Evolutionary conservation across 1,284 basidiomycete species (phyloP), one percentile per base, ranked within the genome.

Genomic region (Ganoderma multipileum): DNA sequence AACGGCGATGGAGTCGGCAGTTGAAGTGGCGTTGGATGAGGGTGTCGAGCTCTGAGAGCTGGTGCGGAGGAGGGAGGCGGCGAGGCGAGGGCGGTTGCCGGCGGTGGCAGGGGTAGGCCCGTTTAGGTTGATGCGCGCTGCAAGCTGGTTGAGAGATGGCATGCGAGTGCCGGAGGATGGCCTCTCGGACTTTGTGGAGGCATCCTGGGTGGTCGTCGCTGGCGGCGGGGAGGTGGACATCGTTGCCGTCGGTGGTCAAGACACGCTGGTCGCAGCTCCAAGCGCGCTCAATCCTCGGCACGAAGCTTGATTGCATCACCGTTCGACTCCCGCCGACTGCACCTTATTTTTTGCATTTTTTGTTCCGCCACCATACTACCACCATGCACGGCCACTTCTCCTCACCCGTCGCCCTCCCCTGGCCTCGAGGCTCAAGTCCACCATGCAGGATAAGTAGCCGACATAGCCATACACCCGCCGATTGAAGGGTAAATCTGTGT

Each of bases 61-160:
- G 0, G 91, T 92, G 57, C 92, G 86, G 58, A 94, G 83, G 57
- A 90, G 82, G 54, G 87, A 88, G 2, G 91, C 89, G n/a, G 89
- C 88, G n/a, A 94, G 84, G 68, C 92, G 89, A 1, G 92, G 91
- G 50, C 92, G 88, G 54, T 82, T 79, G 28, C 84, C 82, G 30
- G 79, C 74, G 41, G 78, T 75, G 33, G 79, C 76, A n/a, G 82
- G 67, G 9, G 83, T 76, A 61, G 80, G 61, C 14, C 81, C 70
- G 63, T 81, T 86, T 65, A 84, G 79, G 76, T 85, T 88, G 76
- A 93, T 91, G 65, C 91, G 88, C 2, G 92, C 92, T 3, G 91
- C 92, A 63, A 94, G 88, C 79, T 93, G 91, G 80, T 92, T 91
- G 18, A 94, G 85, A n/a, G 92, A 92, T 0, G 91, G 91, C 59